phyloP scores from a whole-genome alignment of 2,329 filamentous ascomycete genomes.

The Talaromyces sp. region DNA sequence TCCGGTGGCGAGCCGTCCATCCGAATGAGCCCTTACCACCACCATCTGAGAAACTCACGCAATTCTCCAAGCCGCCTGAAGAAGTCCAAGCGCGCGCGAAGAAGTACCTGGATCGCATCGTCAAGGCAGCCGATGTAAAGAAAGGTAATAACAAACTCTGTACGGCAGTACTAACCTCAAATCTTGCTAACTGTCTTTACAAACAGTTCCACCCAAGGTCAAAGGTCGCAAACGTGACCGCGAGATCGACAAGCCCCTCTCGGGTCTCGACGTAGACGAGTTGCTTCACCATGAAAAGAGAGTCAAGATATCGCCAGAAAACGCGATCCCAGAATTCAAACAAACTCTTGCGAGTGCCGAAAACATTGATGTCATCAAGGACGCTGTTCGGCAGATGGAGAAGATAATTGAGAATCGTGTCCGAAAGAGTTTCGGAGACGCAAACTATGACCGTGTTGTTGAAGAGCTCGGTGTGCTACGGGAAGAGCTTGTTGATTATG shows the following conservation, averaged over 20 bases:
- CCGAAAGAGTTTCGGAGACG: slow-evolving; percentile 68
- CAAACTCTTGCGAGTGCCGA: slow-evolving; percentile 63
- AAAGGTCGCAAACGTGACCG: slow-evolving; percentile 66
- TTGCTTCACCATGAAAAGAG: slow-evolving; percentile 62
- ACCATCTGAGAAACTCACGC: slow-evolving; percentile 60
- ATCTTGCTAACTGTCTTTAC: background rate
- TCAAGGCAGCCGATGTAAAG: slow-evolving; percentile 72
- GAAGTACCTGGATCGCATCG: slow-evolving; percentile 58
- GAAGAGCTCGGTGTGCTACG: slow-evolving; percentile 76
- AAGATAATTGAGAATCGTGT: slow-evolving; percentile 66
- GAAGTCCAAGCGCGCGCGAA: slow-evolving; percentile 59
- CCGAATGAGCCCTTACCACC: slow-evolving; percentile 61
- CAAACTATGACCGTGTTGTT: slow-evolving; percentile 66
- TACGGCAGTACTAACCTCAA: background rate
- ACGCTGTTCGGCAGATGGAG: slow-evolving; percentile 70
- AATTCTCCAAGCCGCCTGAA: slow-evolving; percentile 68
- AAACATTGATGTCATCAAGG: slow-evolving; percentile 58
- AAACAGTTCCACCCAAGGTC: slow-evolving; percentile 68
- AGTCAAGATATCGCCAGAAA: slow-evolving; percentile 58
- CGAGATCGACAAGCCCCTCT: slow-evolving; percentile 75
- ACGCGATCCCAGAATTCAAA: slow-evolving; percentile 88
- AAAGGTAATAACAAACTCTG: slow-evolving; percentile 51
- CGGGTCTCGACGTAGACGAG: slow-evolving; percentile 79
- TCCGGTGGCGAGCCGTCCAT: slow-evolving; percentile 75
- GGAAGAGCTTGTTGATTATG: slow-evolving; percentile 68